Conservation (phyloP, 1,284 basidiomycete genomes). For the Cryptococcus sp. region DNA sequence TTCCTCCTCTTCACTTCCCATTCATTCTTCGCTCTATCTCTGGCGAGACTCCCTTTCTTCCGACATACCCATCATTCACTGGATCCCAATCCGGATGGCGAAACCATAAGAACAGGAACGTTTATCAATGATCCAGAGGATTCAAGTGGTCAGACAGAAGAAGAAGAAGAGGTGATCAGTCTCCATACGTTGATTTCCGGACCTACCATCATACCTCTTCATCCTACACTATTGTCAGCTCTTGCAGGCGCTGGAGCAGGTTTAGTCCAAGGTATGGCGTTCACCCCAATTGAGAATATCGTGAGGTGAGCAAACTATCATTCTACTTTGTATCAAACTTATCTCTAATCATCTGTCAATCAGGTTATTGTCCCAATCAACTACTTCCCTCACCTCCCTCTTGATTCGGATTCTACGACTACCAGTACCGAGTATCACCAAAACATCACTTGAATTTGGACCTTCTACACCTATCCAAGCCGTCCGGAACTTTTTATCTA, state of each 20-base stretch:
- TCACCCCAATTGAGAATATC: slow-evolving; percentile 47
- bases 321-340: too few relatives aligned
- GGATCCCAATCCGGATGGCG: neutral
- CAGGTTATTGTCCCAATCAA: slow-evolving; percentile 11
- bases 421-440: slow-evolving; percentile 18
- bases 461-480: slow-evolving; percentile 31
- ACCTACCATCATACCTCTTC: slow-evolving; percentile 35
- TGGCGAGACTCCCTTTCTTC: slow-evolving; percentile 41
- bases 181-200: slow-evolving; percentile 37
- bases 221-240: slow-evolving; percentile 42
- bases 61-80: slow-evolving; percentile 6
- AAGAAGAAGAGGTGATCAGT: slow-evolving; percentile 34
- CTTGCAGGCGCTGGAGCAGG: slow-evolving; percentile 44
- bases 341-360: too few relatives aligned
- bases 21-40: slow-evolving; percentile 38
- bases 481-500: slow-evolving; percentile 28
- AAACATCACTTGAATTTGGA: slow-evolving; percentile 10
- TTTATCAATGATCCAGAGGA: neutral
- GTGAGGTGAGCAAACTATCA: slow-evolving; percentile 27
- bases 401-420: slow-evolving; percentile 13
- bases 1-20: slow-evolving; percentile 46
- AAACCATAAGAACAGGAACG: neutral
- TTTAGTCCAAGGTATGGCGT: slow-evolving; percentile 40
- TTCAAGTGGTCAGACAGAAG: neutral
- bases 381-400: slow-evolving; percentile 12